Conservation (phyloP, 768 basidiomycete species). For the Phanerodontia chrysosporium region DNA sequence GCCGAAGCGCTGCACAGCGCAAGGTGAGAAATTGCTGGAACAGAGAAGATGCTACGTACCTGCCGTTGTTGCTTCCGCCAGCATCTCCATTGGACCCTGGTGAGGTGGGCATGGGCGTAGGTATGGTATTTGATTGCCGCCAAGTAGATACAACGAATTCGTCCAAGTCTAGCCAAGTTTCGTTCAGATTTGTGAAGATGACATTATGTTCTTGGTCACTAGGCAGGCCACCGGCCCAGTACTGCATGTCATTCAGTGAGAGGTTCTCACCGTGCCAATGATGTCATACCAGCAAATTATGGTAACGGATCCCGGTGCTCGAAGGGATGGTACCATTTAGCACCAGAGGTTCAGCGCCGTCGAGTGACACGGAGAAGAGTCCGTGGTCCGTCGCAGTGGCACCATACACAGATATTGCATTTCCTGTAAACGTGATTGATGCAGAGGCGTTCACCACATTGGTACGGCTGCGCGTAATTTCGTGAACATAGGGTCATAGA, state of each 20-base stretch:
- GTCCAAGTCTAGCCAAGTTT: background rate
- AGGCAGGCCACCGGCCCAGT: background rate
- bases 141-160: background rate
- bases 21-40: background rate
- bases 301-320: background rate
- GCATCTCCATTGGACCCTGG: background rate
- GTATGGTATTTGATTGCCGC: background rate
- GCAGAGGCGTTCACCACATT: background rate
- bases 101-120: background rate
- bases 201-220: background rate
- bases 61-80: too few species aligned
- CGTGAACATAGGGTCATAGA: background rate
- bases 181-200: background rate
- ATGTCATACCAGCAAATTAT: slow-evolving; percentile 4
- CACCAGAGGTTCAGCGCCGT: background rate
- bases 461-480: background rate
- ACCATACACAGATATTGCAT: background rate
- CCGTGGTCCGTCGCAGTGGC: slow-evolving; percentile 7
- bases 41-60: background rate
- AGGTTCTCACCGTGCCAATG: too few species aligned
- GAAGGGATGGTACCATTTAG: slow-evolving; percentile 1
- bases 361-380: slow-evolving; percentile 1
- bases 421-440: background rate
- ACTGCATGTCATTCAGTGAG: background rate
- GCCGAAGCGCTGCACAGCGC: background rate